Base-by-base conservation (phyloP, 345 rosid species). In the Arabidopsis arenosa region DNA sequence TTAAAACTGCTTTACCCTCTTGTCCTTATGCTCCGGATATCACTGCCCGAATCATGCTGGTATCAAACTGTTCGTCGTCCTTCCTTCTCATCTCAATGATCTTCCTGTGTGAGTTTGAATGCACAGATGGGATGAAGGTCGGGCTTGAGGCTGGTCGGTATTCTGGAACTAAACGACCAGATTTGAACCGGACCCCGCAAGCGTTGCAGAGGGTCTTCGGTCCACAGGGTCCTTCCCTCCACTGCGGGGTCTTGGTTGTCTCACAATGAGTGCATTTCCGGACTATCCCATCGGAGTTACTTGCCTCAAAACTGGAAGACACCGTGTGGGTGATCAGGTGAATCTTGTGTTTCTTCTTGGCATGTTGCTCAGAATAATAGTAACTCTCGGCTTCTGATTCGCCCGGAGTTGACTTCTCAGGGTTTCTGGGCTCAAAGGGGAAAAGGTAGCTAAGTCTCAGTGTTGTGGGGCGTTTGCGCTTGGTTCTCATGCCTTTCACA, bases 171-270 rank as follows among this genome's bases (percentile, higher is more conserved):
- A 91, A 85, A 69, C 97, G 92, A 48, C 97, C 98, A 1, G 96
- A 88, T 79, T 96, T 83, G 75, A 82, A 91, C 28, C 98, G 87
- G 54, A 93, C 98, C 13, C 98, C 98, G 53, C 98, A 93, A 15
- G 97, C 98, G 48, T 91, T 93, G 84, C 98, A 93, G 40, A 93
- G 92, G 15, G 97, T 93, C 84, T 93, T 93, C 9, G 97, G 97
- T 36, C 98, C 98, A 83, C 65, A 81, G 4, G 98, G 98, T 17
- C 98, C 98, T 80, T 89, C 96, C 79, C 98, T 89, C 98, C 98
- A 91, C 73, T 93, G 97, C 2, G 97, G 97, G 65, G 97, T 93
- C 81, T 86, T 86, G 2, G 93, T 88, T 53, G 87, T 88, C 83
- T 86, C 86, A 69, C 98, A 91, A 51, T 88, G 98, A 52, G 76